phyloP scores from a whole-genome alignment of 768 basidiomycete species.

The Lactarius psammicola region DNA sequence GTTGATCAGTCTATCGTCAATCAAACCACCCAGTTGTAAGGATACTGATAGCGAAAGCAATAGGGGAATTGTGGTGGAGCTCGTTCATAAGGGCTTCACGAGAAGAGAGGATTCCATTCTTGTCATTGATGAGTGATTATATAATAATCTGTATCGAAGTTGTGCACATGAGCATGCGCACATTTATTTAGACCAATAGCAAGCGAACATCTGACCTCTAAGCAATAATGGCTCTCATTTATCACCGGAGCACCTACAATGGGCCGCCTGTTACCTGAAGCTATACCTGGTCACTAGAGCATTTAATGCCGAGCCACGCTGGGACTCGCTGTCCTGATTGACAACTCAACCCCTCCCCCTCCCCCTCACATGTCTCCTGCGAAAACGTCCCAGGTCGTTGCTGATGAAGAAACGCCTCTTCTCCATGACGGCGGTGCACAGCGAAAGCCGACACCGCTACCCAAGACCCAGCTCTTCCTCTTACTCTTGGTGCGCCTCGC shows the following conservation, averaged over 20 bases:
- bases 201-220: not conserved
- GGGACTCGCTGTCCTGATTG: not conserved
- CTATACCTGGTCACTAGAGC: not conserved
- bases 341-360: no score
- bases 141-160: no score
- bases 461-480: slow-evolving; percentile 10
- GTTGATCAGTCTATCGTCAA: not conserved
- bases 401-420: slow-evolving; percentile 17
- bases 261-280: not conserved
- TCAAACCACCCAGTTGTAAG: not conserved
- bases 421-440: not conserved
- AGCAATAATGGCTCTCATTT: not conserved
- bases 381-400: not conserved
- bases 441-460: slow-evolving; percentile 15
- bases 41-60: not conserved
- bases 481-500: slow-evolving; percentile 14
- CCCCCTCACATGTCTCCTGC: slow-evolving; percentile 8
- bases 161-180: not conserved
- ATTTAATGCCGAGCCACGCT: not conserved
- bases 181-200: not conserved
- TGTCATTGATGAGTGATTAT: no score
- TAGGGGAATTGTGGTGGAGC: not conserved
- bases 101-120: not conserved
- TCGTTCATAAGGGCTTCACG: not conserved
- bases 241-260: not conserved